Percentiles rank a stretch among this genome's conserved stretches.
Conservation (phyloP, 495 filamentous ascomycete species). For the Aspergillus egyptiacus region DNA sequence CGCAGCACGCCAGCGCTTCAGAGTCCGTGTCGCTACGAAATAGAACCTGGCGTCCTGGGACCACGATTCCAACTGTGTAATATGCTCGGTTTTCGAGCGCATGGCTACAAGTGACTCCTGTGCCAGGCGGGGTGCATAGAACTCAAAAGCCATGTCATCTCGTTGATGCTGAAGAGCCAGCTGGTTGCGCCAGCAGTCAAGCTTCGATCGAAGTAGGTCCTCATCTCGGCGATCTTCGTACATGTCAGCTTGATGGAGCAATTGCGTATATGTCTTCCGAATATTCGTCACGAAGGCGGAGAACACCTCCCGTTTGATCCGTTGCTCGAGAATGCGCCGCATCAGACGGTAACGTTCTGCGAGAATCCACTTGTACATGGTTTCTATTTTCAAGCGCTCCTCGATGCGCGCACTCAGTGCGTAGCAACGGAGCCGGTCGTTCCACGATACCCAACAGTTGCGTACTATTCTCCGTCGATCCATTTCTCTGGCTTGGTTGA, state of each 20-base stretch:
- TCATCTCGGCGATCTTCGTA: constrained; percentile 31
- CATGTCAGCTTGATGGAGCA: constrained; percentile 33
- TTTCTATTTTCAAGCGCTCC: constrained; percentile 52
- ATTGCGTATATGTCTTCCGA: constrained; percentile 32
- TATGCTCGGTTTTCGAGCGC: constrained; percentile 39
- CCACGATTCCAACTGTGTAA: constrained; percentile 47
- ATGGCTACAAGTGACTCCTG: constrained; percentile 46
- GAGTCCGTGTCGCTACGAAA: constrained; percentile 46
- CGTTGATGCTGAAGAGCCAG: constrained; percentile 38
- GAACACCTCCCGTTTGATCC: constrained; percentile 42
- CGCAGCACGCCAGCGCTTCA: constrained; percentile 52
- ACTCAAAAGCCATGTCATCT: constrained; percentile 47
- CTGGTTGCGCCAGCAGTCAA: constrained; percentile 41
- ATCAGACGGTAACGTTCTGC: constrained; percentile 49
- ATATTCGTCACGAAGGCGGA: constrained; percentile 37
- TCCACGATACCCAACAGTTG: constrained; percentile 61
- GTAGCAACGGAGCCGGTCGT: constrained; percentile 55
- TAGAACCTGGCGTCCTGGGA: constrained; percentile 54
- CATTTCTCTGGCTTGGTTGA: constrained; percentile 49
- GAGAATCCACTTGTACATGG: constrained; percentile 60
- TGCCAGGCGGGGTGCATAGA: constrained; percentile 46
- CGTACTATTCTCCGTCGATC: constrained; percentile 49
- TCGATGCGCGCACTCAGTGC: constrained; percentile 49
- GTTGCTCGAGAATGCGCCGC: constrained; percentile 46
- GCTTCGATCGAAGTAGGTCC: constrained; percentile 29